These are phyloP conservation scores for Aspergillus latus DNA, from an alignment of 2,329 filamentous ascomycete genomes.

Conservation along the genomic window DNA sequence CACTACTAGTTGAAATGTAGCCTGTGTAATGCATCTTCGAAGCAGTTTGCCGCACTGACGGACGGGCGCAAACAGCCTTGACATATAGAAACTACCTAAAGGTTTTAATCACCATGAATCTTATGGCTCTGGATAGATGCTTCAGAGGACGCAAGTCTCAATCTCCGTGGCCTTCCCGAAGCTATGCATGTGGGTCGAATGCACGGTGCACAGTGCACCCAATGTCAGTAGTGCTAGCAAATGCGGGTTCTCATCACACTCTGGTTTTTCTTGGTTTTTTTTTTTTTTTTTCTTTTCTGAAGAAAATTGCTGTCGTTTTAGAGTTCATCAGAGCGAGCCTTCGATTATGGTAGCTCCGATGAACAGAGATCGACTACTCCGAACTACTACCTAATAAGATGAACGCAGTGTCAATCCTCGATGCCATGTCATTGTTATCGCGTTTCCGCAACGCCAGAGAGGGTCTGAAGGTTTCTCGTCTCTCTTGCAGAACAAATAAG, in stretches of 20 bases:
- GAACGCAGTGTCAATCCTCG: background rate
- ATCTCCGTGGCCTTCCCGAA: background rate
- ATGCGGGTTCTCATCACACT: constrained; percentile 9
- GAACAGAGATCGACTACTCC: background rate
- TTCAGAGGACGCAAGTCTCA: background rate
- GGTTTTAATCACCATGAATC: background rate
- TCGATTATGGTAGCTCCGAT: background rate
- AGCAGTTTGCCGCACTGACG: constrained; percentile 6
- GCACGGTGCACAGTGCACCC: constrained; percentile 1
- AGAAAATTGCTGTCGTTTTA: background rate
- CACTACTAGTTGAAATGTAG: constrained; percentile 1
- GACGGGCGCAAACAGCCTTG: constrained; percentile 4
- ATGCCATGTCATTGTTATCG: background rate
- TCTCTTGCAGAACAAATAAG: background rate
- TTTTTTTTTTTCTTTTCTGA: background rate
- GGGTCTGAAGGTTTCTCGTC: background rate
- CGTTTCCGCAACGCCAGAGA: background rate
- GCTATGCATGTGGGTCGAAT: constrained; percentile 8
- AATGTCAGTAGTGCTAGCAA: background rate
- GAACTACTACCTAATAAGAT: background rate
- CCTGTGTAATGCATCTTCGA: background rate
- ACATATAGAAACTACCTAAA: constrained; percentile 4
- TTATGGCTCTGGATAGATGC: background rate
- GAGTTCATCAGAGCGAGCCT: background rate
- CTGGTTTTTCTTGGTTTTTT: no score